Conservation (phyloP, 257 asterid species). For the Ballota nigra region DNA sequence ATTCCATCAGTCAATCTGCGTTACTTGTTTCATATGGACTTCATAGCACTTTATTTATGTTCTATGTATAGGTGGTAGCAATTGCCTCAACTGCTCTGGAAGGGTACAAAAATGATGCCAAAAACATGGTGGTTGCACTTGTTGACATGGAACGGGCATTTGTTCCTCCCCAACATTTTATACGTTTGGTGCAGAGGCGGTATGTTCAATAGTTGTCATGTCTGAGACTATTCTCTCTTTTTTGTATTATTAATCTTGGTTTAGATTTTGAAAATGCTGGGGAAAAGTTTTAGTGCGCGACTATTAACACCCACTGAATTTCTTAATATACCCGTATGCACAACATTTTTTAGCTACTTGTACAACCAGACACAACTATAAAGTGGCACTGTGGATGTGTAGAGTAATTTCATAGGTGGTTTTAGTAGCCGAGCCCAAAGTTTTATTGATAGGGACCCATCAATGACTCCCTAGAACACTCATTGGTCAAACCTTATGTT, state of each 20-base stretch:
- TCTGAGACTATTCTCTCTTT: not conserved
- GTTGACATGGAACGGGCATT: conserved; percentile 99
- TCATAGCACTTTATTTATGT: not conserved
- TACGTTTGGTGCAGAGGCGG: conserved; percentile 95
- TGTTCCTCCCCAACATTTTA: conserved; percentile 98
- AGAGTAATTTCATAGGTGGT: conserved; percentile 59
- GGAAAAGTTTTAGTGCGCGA: not conserved
- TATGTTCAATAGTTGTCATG: conserved; percentile 18
- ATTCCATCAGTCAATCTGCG: not conserved
- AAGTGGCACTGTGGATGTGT: no score
- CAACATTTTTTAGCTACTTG: not conserved
- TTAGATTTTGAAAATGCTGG: not conserved
- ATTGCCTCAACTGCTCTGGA: conserved; percentile 90
- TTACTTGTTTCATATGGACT: not conserved
- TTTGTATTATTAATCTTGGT: not conserved
- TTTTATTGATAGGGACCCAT: not conserved
- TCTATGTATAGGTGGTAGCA: conserved; percentile 55
- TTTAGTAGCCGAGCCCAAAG: conserved; percentile 33
- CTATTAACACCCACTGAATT: not conserved
- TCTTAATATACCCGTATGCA: not conserved
- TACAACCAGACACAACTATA: not conserved
- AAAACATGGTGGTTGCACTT: conserved; percentile 94
- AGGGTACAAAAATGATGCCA: conserved; percentile 84
- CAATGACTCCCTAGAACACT: not conserved
- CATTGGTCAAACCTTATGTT: not conserved